Conservation (phyloP, 805 yeast genomes). For the Groenewaldozyma salmanticensis region DNA sequence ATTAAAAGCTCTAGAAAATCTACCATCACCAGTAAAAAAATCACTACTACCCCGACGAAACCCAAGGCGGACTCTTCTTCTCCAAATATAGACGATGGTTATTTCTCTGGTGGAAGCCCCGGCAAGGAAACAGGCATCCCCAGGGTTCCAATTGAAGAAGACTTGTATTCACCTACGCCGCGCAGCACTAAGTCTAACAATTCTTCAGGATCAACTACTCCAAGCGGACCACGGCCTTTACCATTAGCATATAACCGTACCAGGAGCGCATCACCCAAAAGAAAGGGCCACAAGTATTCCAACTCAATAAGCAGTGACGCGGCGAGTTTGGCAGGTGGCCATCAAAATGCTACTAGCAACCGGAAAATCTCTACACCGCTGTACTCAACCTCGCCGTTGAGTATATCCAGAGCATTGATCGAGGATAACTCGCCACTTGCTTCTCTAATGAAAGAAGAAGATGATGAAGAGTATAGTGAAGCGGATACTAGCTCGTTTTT, state of each 20-base stretch:
- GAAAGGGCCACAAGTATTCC: neutral
- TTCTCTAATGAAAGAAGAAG: neutral
- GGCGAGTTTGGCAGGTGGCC: neutral
- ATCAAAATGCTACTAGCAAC: neutral
- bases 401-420: neutral
- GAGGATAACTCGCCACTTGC: neutral
- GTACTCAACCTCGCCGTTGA: neutral
- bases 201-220: neutral
- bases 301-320: neutral
- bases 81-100: neutral
- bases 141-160: no score
- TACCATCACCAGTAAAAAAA: slow-evolving; percentile 2
- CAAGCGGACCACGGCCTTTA: no score
- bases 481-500: no score
- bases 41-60: neutral
- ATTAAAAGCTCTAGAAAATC: slow-evolving; percentile 5
- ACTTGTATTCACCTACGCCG: neutral
- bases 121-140: neutral
- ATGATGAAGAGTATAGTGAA: neutral
- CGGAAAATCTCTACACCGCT: neutral
- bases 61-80: neutral
- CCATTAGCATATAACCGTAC: no score
- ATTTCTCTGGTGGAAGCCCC: neutral
- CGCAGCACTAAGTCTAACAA: neutral
- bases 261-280: neutral